Evolutionary conservation across 306 rosid species (phyloP).

Genomic region (Sechiopsis laciniata): DNA sequence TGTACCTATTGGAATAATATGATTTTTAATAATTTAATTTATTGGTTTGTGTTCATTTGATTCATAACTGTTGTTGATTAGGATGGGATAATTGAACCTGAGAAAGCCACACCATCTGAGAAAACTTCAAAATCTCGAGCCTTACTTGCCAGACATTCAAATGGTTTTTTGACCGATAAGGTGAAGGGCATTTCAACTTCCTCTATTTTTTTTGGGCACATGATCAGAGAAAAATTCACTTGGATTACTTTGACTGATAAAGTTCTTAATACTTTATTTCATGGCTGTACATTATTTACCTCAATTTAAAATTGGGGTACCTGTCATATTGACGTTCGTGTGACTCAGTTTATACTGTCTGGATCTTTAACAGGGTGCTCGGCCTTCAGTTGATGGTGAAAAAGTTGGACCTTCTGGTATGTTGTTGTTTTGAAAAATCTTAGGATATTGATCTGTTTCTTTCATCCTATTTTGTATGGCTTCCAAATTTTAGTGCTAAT

Average conservation of each 20-base stretch:
- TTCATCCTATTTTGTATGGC: background rate
- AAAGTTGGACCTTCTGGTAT: slow-evolving; percentile 34
- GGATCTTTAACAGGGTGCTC: slow-evolving; percentile 32
- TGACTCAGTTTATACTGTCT: slow-evolving; percentile 12
- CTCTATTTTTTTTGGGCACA: slow-evolving; percentile 18
- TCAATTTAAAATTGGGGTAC: background rate
- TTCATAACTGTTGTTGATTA: slow-evolving; percentile 23
- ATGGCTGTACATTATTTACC: slow-evolving; percentile 1
- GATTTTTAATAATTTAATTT: background rate
- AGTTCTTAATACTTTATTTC: background rate
- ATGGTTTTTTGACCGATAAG: slow-evolving; percentile 77
- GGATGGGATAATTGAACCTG: slow-evolving; percentile 70
- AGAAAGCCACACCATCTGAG: slow-evolving; percentile 77
- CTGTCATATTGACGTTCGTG: background rate
- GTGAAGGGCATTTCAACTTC: slow-evolving; percentile 30
- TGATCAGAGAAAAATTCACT: background rate
- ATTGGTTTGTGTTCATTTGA: slow-evolving; percentile 1
- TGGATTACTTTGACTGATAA: background rate
- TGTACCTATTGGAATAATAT: background rate
- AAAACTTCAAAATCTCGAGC: slow-evolving; percentile 66
- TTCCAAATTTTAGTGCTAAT: background rate
- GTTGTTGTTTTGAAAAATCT: slow-evolving; percentile 1
- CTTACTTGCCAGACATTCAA: slow-evolving; percentile 71
- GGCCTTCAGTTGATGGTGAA: slow-evolving; percentile 27
- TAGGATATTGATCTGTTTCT: background rate